Conservation (phyloP, 1,284 basidiomycete genomes). For the Papiliotrema nemorosa region DNA sequence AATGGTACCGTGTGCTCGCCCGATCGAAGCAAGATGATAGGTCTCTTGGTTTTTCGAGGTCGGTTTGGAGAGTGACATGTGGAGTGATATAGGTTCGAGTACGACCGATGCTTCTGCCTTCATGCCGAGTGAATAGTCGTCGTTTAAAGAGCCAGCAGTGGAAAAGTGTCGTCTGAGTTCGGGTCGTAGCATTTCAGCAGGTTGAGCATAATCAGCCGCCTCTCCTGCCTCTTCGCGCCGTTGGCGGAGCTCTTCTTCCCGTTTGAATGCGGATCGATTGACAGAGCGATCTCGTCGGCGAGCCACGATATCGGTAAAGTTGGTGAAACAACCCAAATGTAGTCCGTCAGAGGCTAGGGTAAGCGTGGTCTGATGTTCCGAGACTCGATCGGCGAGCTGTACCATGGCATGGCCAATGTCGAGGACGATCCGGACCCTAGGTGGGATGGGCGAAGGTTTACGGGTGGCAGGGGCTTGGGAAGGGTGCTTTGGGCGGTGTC, state of each 20-base stretch:
- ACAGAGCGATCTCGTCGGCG: slow-evolving; percentile 19
- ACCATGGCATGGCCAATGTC: slow-evolving; percentile 35
- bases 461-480: neutral
- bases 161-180: slow-evolving; percentile 16
- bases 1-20: slow-evolving; percentile 21
- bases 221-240: slow-evolving; percentile 13
- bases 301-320: slow-evolving; percentile 27
- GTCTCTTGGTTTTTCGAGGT: slow-evolving; percentile 10
- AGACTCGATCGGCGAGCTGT: slow-evolving; percentile 28
- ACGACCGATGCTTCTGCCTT: slow-evolving; percentile 16
- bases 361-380: slow-evolving; percentile 30
- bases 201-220: slow-evolving; percentile 19
- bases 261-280: slow-evolving; percentile 22
- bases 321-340: slow-evolving; percentile 25
- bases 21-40: slow-evolving; percentile 31
- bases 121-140: slow-evolving; percentile 31
- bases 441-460: slow-evolving; percentile 18
- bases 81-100: slow-evolving; percentile 33
- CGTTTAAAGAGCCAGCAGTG: slow-evolving; percentile 15
- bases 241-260: slow-evolving; percentile 24
- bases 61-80: slow-evolving; percentile 28
- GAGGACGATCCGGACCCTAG: slow-evolving; percentile 32
- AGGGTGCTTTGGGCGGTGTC: slow-evolving; percentile 1
- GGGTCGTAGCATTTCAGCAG: slow-evolving; percentile 22
- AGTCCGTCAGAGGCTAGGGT: slow-evolving; percentile 32